Base-by-base conservation (phyloP, 768 basidiomycete species). In the Crucibulum laeve region DNA sequence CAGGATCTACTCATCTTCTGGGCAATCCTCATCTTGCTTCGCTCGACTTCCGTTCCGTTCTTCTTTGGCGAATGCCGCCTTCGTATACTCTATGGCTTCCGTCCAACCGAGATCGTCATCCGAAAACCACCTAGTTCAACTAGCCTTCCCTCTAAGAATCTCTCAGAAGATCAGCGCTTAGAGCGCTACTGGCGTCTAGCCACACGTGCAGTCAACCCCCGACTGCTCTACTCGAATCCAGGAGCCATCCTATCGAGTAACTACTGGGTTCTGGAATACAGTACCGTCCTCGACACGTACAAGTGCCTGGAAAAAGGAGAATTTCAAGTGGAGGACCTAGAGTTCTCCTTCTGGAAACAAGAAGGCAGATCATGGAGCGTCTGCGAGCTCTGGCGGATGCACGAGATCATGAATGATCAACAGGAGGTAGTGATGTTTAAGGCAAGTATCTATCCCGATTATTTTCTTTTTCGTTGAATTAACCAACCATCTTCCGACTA, bases 21-120 rank as follows among this genome's bases (percentile, higher is more conserved):
- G 47, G 60, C 64, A 11, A 54, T 59, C 35, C 5, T 50, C 22
- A 47, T 61, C 26, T 49, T 65, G 17, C 24, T 61, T 8, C 49
- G 56, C 10, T 61, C 61, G 1, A 65, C 64, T 3, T 46, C 53
- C 2, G 26, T 62, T 22, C 66, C 63, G 1, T 64, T 64, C 53
- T 58, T 65, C 44, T 49, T 60, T 38, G 58, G 61, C 1, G 65
- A 67, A 56, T 65, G 65, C 40, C 60, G 54, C 10, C 45, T 65
- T 4, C 60, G 64, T 4, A 18, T 57, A 14, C 40, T 45, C 14
- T 55, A 63, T 46, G 62, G 62, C 14, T 63, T 64, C 45, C 58
- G 56, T 5, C 46, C 55, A 7, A 49, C 59, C 1, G 65, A 67
- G 44, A 47, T 65, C 15, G 44, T 64, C 18, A 61, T 66, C 39